phyloP scores from a whole-genome alignment of 2,329 filamentous ascomycete genomes.

The Diaporthe eres region DNA sequence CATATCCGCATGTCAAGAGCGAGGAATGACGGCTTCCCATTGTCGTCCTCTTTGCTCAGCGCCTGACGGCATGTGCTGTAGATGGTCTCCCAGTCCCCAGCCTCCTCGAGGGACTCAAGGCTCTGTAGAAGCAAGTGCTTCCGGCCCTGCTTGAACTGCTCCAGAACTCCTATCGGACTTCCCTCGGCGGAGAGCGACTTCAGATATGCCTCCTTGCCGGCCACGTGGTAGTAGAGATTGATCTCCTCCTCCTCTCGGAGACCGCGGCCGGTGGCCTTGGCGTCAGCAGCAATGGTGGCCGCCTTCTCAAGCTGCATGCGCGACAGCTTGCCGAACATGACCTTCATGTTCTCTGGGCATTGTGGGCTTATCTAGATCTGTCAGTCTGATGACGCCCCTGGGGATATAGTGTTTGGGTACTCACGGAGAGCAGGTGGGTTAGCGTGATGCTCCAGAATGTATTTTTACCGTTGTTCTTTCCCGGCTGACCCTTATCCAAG shows the following conservation, averaged over 20 bases:
- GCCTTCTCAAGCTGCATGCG: constrained; percentile 66
- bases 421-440: constrained; percentile 67
- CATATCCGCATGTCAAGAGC: constrained; percentile 60
- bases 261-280: constrained; percentile 47
- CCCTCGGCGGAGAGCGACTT: constrained; percentile 50
- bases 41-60: constrained; percentile 56
- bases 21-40: constrained; percentile 56
- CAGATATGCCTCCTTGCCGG: constrained; percentile 59
- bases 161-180: constrained; percentile 55
- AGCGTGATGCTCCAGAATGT: constrained; percentile 70
- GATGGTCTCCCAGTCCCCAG: constrained; percentile 58
- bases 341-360: constrained; percentile 62
- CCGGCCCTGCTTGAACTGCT: constrained; percentile 61
- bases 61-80: constrained; percentile 61
- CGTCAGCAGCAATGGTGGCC: constrained; percentile 57
- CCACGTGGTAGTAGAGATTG: constrained; percentile 63
- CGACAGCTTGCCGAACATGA: constrained; percentile 66
- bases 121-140: constrained; percentile 63
- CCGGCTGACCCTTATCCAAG: constrained; percentile 65
- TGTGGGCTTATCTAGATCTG: constrained; percentile 60
- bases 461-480: constrained; percentile 61
- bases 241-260: constrained; percentile 66
- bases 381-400: constrained; percentile 39
- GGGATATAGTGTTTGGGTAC: constrained; percentile 41
- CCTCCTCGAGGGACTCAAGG: constrained; percentile 54